Base-by-base conservation (phyloP, 164 flowering plant species). In the Cinnamomum micranthum region DNA sequence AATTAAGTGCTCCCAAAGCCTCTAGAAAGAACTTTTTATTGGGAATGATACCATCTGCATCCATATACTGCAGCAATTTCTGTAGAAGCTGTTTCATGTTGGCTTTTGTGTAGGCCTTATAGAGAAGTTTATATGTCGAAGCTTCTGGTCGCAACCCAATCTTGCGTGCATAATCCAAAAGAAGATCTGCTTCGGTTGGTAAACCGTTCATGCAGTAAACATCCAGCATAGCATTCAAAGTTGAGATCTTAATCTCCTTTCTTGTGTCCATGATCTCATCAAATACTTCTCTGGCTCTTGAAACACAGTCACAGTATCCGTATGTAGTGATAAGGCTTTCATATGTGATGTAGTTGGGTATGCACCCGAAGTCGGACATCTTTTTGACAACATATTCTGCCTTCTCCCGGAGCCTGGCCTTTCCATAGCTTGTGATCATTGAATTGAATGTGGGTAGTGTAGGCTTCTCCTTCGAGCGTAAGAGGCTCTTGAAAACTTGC, bases 381-480 rank as follows among this genome's bases (percentile, higher is more conserved):
- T 84, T 88, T 59, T 79, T 63, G 47, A 83, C 87, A 27, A 85
- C 81, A 22, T 72, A 31, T 77, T 93, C 99, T 13, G 95, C 96
- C 78, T 85, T 91, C 68, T 92, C 98, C 69, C 85, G 82, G 23
- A 86, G 93, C 62, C 98, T 83, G 24, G 98, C 99, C 81, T 93
- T 95, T 72, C 99, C 99, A 77, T 92, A 95, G 74, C 88, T 93
- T 19, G 83, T 76, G 65, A 95, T 95, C 98, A 95, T 93, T 41
- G 98, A 93, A 78, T 95, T 89, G 78, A 93, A 95, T 23, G 99
- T 95, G 60, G 97, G 94, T 70, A 92, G 77, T 2, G 99, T 87
- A 11, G 95, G 98, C 77, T 77, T 92, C 81, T 88, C 94, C 82
- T 91, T 92, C 68, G 98, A 93, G 3, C 84, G 88, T 67, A 88